Evolutionary conservation across 2,329 filamentous ascomycete species (phyloP), one percentile per base, ranked within the genome.

Genomic region (Aspergillus japonicus): DNA sequence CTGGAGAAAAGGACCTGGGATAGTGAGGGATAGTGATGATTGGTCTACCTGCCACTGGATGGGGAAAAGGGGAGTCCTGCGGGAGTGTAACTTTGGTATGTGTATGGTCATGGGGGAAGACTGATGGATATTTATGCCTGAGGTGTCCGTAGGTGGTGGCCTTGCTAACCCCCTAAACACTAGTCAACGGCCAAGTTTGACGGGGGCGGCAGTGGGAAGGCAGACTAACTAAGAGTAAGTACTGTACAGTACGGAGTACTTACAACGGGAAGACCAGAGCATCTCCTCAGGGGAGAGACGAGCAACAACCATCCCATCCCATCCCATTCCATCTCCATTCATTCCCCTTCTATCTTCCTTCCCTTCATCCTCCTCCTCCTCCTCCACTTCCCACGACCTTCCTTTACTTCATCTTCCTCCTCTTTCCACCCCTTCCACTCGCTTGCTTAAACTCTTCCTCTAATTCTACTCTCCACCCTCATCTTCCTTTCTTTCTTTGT

Each of bases 21-120:
- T 29, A 29, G 52, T 56, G 57, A 64, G 55, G 58, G 8, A 29
- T 29, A 29, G 52, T 56, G 57, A 64, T 72, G 69, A 69, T 71
- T 71, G 68, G 68, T 48, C 44, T 10, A 14, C 12, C 5, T 8
- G 53, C 62, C 42, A 53, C 31, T 62, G 54, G 35, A 60, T 57
- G 67, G 62, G 62, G 64, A 67, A 72, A 71, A 64, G 67, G 68
- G 69, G 67, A 44, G 6, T 7, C 12, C 39, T 16, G 39, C 39
- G 39, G 39, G 39, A 44, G 39, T 44, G 39, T 44, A 44, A 44
- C 16, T 44, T 16, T 16, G 39, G 39, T 44, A 19, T 8, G 16
- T 1, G 39, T 44, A 44, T 44, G 16, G 39, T 44, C 7, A 44
- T 19, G 14, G 39, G 35, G 4, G 2, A 19, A 19, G 39, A 7